phyloP scores from a whole-genome alignment of 2,329 filamentous ascomycete genomes.

The Sporothrix phasma region DNA sequence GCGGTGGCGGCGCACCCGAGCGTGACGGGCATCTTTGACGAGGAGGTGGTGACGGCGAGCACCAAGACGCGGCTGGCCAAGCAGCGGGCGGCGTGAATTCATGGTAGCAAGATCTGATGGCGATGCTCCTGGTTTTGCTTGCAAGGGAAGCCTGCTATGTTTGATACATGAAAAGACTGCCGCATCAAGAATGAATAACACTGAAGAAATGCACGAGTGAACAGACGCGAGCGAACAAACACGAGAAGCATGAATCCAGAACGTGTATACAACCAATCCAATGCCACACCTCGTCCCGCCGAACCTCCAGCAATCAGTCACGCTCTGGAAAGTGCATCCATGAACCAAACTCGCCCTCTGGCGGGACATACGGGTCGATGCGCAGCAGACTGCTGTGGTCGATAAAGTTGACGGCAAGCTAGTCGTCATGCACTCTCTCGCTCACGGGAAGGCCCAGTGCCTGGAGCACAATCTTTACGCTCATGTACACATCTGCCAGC shows the following conservation, averaged over 20 bases:
- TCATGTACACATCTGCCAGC: background rate
- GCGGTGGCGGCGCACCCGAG: slow-evolving; percentile 52
- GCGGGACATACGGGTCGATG: no score
- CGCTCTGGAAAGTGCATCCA: background rate
- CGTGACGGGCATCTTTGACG: slow-evolving; percentile 54
- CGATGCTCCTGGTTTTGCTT: no score
- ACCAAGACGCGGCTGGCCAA: slow-evolving; percentile 16
- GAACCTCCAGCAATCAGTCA: no score
- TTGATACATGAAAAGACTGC: background rate
- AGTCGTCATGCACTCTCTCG: background rate
- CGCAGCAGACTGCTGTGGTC: background rate
- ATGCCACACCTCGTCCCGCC: no score
- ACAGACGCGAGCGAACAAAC: no score
- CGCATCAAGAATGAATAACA: background rate
- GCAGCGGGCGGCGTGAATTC: slow-evolving; percentile 18
- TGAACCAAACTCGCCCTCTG: no score
- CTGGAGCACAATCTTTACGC: background rate
- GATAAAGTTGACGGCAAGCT: background rate
- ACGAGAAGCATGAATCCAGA: no score
- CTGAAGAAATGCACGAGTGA: no score
- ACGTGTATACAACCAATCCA: no score
- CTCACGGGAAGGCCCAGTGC: background rate
- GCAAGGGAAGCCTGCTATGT: no score
- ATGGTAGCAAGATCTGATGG: background rate
- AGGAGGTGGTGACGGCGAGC: slow-evolving; percentile 34